Evolutionary conservation across 768 basidiomycete species (phyloP).

Genomic region (Termitomyces eurrhizus): DNA sequence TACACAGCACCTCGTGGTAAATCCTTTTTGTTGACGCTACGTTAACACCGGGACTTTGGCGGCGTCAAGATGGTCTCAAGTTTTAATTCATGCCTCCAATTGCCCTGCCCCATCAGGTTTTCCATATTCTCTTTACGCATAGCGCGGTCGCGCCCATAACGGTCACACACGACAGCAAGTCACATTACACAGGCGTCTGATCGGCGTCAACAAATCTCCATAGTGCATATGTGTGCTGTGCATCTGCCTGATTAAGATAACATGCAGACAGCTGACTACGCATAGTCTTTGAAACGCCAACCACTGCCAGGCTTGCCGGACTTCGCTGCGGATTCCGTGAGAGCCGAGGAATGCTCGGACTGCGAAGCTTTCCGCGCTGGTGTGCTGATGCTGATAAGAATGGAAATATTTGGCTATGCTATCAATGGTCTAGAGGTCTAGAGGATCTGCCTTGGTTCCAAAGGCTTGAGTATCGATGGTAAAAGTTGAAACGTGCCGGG

Average conservation of each 20-base stretch:
- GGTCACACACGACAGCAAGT: neutral
- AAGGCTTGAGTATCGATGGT: neutral
- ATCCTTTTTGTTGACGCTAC: neutral
- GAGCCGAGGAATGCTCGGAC: neutral
- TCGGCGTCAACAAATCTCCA: neutral
- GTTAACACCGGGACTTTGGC: neutral
- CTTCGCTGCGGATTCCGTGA: neutral
- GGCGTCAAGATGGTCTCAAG: neutral
- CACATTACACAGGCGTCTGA: neutral
- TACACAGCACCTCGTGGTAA: neutral
- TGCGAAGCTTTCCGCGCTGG: neutral
- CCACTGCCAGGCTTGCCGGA: neutral
- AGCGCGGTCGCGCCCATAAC: neutral
- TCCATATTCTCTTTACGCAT: neutral
- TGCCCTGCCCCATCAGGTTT: neutral
- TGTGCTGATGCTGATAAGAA: neutral
- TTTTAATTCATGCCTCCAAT: neutral
- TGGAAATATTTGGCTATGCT: neutral
- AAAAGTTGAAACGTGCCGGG: constrained; percentile 2
- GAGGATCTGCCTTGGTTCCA: neutral
- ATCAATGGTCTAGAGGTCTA: neutral
- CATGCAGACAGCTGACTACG: neutral
- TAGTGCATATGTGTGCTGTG: neutral
- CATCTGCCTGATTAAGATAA: neutral
- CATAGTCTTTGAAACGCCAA: neutral